These are phyloP conservation scores for Anthoceros angustus DNA, from an alignment of 225 moss, liverwort and hornwort genomes.

Conservation along the genomic window DNA sequence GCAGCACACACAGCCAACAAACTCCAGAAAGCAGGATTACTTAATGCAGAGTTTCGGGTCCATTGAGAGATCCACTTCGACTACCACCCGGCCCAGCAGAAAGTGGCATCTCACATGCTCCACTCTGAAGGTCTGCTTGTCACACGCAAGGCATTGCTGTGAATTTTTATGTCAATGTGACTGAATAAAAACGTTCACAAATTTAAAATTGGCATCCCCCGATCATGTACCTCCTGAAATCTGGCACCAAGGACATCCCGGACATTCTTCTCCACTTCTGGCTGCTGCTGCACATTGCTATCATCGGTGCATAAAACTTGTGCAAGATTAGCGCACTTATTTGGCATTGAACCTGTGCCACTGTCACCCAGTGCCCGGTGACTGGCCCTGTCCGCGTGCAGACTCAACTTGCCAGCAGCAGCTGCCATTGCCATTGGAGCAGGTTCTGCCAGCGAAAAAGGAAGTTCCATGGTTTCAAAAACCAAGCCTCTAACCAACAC, in stretches of 20 bases:
- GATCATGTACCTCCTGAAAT: conserved; percentile 47
- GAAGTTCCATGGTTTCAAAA: neutral
- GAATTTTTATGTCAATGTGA: neutral
- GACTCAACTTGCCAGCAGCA: too few species aligned
- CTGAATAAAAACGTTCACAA: neutral
- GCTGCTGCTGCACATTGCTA: conserved; percentile 37
- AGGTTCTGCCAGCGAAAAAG: neutral
- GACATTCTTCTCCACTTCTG: conserved; percentile 65
- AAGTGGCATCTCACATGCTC: conserved; percentile 76
- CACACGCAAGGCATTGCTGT: neutral
- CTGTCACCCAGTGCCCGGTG: neutral
- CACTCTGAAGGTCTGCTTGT: conserved; percentile 51
- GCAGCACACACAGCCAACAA: neutral
- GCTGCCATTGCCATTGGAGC: too few species aligned
- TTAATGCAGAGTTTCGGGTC: conserved; percentile 57
- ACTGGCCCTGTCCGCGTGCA: too few species aligned
- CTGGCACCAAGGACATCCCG: conserved; percentile 43
- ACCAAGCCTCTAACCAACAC: neutral
- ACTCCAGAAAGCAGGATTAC: conserved; percentile 17
- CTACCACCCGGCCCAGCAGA: conserved; percentile 60
- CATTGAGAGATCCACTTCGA: conserved; percentile 77
- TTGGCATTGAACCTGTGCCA: conserved; percentile 34
- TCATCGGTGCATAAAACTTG: conserved; percentile 21
- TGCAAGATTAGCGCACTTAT: conserved; percentile 16
- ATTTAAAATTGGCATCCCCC: neutral